These are phyloP conservation scores for Colletotrichum euphorbiae DNA, from an alignment of 2,329 filamentous ascomycete species.

Conservation along the genomic window DNA sequence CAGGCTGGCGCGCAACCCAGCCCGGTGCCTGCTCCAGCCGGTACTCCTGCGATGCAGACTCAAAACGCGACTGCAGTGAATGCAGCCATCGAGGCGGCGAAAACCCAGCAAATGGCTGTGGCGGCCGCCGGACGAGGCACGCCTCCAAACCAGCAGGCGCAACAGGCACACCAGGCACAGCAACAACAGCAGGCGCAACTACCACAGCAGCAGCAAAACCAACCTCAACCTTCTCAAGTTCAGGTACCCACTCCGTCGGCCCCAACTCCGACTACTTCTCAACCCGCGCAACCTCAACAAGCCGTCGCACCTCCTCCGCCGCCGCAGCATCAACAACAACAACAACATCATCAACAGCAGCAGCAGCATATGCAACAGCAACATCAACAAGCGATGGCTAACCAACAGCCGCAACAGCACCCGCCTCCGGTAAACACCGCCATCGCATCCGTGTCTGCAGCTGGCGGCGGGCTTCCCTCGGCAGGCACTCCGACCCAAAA, in stretches of 20 bases:
- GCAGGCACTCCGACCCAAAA: constrained; percentile 62
- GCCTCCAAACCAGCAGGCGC: constrained; percentile 43
- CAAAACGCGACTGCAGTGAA: constrained; percentile 52
- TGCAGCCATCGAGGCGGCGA: constrained; percentile 59
- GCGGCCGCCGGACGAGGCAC: constrained; percentile 38
- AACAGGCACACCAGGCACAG: constrained; percentile 38
- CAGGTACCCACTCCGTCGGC: constrained; percentile 32
- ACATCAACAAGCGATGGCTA: constrained; percentile 14
- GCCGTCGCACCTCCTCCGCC: constrained; percentile 6
- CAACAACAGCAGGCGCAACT: constrained; percentile 14
- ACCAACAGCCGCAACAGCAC: constrained; percentile 18
- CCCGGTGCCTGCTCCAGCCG: constrained; percentile 23
- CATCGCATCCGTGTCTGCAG: constrained; percentile 52
- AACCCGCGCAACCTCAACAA: constrained; percentile 27
- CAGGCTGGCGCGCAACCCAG: constrained; percentile 43
- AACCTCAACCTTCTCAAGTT: constrained; percentile 42
- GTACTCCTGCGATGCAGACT: constrained; percentile 39
- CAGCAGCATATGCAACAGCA: constrained; percentile 43
- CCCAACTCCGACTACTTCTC: constrained; percentile 23
- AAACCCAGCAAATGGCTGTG: constrained; percentile 54
- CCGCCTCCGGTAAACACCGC: constrained; percentile 62
- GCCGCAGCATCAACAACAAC: constrained; percentile 18
- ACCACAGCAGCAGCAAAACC: constrained; percentile 46
- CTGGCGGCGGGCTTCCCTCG: constrained; percentile 50
- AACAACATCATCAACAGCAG: constrained; percentile 41